These are phyloP conservation scores for Beauveria sp. DNA, from an alignment of 2,329 filamentous ascomycete genomes.

Conservation along the genomic window DNA sequence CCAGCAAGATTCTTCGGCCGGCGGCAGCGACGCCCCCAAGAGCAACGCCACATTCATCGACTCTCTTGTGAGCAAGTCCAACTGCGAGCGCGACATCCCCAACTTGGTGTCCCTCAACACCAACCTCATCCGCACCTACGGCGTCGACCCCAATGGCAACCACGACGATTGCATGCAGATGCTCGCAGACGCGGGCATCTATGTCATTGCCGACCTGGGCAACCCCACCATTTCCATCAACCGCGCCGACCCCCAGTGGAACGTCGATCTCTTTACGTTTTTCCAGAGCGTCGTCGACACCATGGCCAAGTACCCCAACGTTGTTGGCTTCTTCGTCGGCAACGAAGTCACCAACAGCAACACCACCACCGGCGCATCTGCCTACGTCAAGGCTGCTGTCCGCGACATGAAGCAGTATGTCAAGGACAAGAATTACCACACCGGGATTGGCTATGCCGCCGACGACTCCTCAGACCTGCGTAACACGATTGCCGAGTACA, in stretches of 20 bases:
- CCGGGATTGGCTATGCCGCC: slow-evolving; percentile 91
- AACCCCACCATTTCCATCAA: slow-evolving; percentile 80
- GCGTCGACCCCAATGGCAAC: slow-evolving; percentile 70
- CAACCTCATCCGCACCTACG: slow-evolving; percentile 94
- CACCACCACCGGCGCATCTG: slow-evolving; percentile 83
- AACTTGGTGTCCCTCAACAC: slow-evolving; percentile 71
- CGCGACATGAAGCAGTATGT: slow-evolving; percentile 96
- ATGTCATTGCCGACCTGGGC: slow-evolving; percentile 85
- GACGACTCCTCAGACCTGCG: slow-evolving; percentile 85
- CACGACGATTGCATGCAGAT: slow-evolving; percentile 80
- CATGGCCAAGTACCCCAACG: slow-evolving; percentile 77
- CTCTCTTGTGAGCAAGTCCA: slow-evolving; percentile 63
- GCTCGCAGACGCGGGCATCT: slow-evolving; percentile 81
- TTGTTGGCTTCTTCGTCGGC: slow-evolving; percentile 94
- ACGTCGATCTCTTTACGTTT: slow-evolving; percentile 65
- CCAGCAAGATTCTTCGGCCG: slow-evolving; percentile 67
- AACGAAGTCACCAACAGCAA: slow-evolving; percentile 91
- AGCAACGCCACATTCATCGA: slow-evolving; percentile 55
- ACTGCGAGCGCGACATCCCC: slow-evolving; percentile 81
- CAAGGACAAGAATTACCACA: slow-evolving; percentile 68
- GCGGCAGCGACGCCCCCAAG: slow-evolving; percentile 37
- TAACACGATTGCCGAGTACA: slow-evolving; percentile 77
- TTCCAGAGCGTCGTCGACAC: slow-evolving; percentile 81
- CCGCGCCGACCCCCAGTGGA: slow-evolving; percentile 72
- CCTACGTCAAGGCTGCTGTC: slow-evolving; percentile 95